Conservation (phyloP, 768 basidiomycete species). For the Boletus edulis region DNA sequence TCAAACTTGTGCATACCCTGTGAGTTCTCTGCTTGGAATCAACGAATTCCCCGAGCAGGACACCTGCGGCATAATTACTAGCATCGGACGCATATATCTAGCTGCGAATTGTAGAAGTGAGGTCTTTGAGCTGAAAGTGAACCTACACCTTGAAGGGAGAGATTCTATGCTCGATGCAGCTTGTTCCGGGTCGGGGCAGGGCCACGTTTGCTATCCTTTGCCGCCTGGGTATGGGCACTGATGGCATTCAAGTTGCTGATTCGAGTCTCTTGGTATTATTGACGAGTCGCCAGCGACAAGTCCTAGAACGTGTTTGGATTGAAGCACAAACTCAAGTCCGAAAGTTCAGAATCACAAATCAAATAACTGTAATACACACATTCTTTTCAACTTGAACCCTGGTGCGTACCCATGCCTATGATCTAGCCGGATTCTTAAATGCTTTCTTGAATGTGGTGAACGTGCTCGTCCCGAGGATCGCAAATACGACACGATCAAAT, state of each 20-base stretch:
- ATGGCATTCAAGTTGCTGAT: too few species aligned
- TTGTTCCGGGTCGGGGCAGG: too few species aligned
- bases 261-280: too few species aligned
- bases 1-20: constrained; percentile 4
- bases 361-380: too few species aligned
- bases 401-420: background rate
- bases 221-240: too few species aligned
- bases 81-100: constrained; percentile 17
- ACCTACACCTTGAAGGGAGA: constrained; percentile 13
- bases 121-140: constrained; percentile 21
- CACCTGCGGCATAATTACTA: constrained; percentile 22
- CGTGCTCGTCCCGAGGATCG: constrained; percentile 54
- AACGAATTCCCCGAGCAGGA: constrained; percentile 21
- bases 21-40: constrained; percentile 6
- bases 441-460: constrained; percentile 40
- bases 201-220: too few species aligned
- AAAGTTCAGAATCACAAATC: too few species aligned
- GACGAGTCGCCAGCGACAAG: too few species aligned
- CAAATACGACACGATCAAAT: constrained; percentile 67
- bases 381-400: too few species aligned
- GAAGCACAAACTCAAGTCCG: too few species aligned
- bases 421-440: constrained; percentile 25
- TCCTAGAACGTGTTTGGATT: too few species aligned
- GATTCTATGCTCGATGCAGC: too few species aligned
- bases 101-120: constrained; percentile 14